These are phyloP conservation scores for Abrus pulchellus DNA, from an alignment of 306 rosid genomes.

Conservation along the genomic window DNA sequence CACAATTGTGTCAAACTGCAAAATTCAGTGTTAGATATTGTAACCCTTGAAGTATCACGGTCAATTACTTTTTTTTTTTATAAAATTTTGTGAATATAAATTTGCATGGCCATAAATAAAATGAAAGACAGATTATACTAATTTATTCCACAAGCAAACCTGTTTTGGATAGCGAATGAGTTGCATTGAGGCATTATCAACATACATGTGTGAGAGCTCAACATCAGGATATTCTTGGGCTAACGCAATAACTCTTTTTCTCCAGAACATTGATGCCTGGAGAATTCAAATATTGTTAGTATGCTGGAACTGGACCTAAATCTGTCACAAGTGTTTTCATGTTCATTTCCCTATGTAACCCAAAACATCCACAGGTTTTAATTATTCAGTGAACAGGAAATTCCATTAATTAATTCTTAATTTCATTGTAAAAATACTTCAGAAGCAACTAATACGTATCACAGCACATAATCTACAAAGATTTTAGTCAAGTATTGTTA, in stretches of 20 bases:
- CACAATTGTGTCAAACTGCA: conserved; percentile 91
- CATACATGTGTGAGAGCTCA: conserved; percentile 97
- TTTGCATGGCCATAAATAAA: conserved; percentile 31
- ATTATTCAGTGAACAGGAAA: conserved; percentile 2
- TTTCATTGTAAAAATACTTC: conserved; percentile 14
- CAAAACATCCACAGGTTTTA: conserved; percentile 30
- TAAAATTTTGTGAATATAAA: background rate
- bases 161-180: conserved; percentile 91
- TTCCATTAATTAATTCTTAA: conserved; percentile 9
- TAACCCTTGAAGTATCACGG: conserved; percentile 31
- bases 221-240: conserved; percentile 86
- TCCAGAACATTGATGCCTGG: conserved; percentile 93
- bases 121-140: conserved; percentile 39
- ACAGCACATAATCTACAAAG: background rate
- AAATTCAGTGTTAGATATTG: conserved; percentile 43
- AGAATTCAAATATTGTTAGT: conserved; percentile 41
- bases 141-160: conserved; percentile 61
- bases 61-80: conserved; percentile 16
- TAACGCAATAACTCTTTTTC: conserved; percentile 73
- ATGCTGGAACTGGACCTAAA: conserved; percentile 24
- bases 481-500: background rate
- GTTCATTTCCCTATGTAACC: conserved; percentile 24
- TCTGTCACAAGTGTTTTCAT: conserved; percentile 21
- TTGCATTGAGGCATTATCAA: conserved; percentile 97
- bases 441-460: conserved; percentile 15